These are phyloP conservation scores for Gracilaria caudata DNA, from an alignment of 23 red algal genomes.

Conservation along the genomic window DNA sequence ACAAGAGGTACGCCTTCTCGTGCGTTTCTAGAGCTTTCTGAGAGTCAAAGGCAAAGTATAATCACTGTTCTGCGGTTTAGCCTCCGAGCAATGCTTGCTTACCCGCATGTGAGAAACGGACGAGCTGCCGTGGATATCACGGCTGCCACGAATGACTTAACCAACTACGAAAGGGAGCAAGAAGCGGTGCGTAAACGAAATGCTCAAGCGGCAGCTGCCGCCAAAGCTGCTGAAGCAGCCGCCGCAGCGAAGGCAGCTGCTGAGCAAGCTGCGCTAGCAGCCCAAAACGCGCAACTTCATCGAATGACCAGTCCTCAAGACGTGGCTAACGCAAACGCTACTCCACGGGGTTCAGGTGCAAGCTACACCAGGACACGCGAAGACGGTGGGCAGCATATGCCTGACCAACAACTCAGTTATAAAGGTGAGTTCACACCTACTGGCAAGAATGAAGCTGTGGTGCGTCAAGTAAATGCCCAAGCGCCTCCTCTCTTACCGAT, in stretches of 20 bases:
- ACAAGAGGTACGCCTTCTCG: conserved; percentile 7
- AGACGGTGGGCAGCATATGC: background rate
- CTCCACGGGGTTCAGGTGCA: background rate
- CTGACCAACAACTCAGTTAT: background rate
- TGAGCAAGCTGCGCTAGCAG: conserved; percentile 3
- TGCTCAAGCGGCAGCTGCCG: conserved; percentile 14
- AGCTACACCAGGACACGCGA: background rate
- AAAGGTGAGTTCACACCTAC: background rate
- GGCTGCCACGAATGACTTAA: conserved; percentile 34
- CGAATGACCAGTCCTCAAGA: conserved; percentile 12
- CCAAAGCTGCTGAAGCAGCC: conserved; percentile 13
- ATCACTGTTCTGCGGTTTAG: conserved; percentile 43
- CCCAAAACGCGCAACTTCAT: background rate
- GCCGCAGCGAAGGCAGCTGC: conserved; percentile 17
- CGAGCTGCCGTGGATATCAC: conserved; percentile 34
- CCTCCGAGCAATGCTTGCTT: conserved; percentile 37
- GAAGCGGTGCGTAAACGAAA: conserved; percentile 45
- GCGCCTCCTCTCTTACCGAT: conserved; percentile 3
- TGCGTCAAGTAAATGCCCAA: conserved; percentile 14
- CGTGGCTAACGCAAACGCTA: background rate
- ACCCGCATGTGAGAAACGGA: conserved; percentile 37
- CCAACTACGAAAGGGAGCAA: conserved; percentile 37
- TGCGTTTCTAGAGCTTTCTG: conserved; percentile 42
- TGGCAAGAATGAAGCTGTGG: conserved; percentile 15
- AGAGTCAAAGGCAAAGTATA: conserved; percentile 55